A percentile compares a stretch with the other conserved stretches of the same genome.
Evolutionary conservation across 495 filamentous ascomycete species (phyloP).

Genomic region (Trichoderma asperelloides): DNA sequence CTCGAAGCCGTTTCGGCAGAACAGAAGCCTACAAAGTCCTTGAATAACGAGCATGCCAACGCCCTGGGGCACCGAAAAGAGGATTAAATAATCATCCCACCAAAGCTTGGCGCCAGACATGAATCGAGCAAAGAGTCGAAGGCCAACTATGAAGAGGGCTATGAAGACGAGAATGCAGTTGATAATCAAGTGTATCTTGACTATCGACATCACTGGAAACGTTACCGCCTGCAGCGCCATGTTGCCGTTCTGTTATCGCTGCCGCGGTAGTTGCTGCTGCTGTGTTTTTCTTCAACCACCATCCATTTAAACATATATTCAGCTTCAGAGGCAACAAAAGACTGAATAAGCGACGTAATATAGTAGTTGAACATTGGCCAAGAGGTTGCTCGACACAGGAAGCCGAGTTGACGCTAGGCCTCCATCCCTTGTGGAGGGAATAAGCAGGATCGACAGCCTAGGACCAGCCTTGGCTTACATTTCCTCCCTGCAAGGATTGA

Average conservation of each 20-base stretch:
- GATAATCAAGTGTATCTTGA: constrained; percentile 17
- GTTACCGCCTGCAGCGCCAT: constrained; percentile 3
- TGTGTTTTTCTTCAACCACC: neutral
- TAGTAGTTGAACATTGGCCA: no score
- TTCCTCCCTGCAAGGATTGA: no score
- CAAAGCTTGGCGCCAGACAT: constrained; percentile 18
- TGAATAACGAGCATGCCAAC: constrained; percentile 21
- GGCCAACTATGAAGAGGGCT: constrained; percentile 11
- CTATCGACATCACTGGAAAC: neutral
- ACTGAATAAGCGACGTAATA: no score
- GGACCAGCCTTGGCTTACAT: no score
- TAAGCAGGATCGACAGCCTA: no score
- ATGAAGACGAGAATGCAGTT: constrained; percentile 16
- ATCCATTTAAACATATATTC: no score
- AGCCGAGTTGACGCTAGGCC: no score
- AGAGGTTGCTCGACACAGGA: no score
- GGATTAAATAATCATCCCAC: constrained; percentile 27
- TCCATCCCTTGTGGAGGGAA: no score
- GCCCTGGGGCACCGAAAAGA: constrained; percentile 19
- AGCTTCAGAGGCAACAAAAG: no score
- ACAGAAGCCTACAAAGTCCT: constrained; percentile 17
- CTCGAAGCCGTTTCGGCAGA: neutral
- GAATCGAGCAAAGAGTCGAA: constrained; percentile 16
- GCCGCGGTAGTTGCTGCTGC: neutral
- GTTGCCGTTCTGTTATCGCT: no score